Conservation (phyloP, 208 protist species). For the Wallacemonas collosoma region DNA sequence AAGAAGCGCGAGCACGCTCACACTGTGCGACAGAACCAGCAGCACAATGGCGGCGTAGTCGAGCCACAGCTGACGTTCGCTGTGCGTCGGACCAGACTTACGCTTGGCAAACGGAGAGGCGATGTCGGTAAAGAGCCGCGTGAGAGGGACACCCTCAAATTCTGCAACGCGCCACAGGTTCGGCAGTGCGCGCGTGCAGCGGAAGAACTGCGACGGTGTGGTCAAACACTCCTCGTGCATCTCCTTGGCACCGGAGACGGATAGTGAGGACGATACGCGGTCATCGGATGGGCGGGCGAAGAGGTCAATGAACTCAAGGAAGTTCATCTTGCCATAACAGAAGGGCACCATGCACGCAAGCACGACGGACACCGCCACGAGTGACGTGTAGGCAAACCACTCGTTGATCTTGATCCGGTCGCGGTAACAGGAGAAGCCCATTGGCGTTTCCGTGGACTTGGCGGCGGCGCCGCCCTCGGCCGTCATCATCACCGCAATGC, state of each 20-base stretch:
- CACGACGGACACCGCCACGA: conserved; percentile 18
- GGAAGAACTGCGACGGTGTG: conserved; percentile 8
- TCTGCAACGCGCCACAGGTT: conserved; percentile 43
- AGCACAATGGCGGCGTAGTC: conserved; percentile 30
- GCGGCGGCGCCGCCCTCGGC: neutral
- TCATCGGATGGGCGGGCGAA: conserved; percentile 26
- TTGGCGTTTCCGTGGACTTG: neutral
- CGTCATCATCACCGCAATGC: conserved; percentile 42
- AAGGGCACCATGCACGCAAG: conserved; percentile 31
- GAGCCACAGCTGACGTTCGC: conserved; percentile 36
- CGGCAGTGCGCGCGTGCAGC: conserved; percentile 27
- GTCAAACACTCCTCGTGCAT: conserved; percentile 26
- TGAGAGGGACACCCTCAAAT: conserved; percentile 47
- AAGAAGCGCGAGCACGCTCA: conserved; percentile 27
- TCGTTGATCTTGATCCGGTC: conserved; percentile 35
- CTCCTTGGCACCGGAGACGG: conserved; percentile 36
- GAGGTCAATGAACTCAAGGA: conserved; percentile 37
- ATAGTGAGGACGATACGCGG: conserved; percentile 1
- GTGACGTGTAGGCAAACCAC: conserved; percentile 25
- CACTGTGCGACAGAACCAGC: conserved; percentile 21
- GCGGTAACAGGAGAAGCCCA: conserved; percentile 56
- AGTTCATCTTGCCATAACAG: conserved; percentile 26
- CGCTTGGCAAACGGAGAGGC: conserved; percentile 18
- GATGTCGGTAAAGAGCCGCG: conserved; percentile 17
- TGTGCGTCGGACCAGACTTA: conserved; percentile 12